These are phyloP conservation scores for Hypoxylon perforatum DNA, from an alignment of 495 filamentous ascomycete species.

Conservation along the genomic window DNA sequence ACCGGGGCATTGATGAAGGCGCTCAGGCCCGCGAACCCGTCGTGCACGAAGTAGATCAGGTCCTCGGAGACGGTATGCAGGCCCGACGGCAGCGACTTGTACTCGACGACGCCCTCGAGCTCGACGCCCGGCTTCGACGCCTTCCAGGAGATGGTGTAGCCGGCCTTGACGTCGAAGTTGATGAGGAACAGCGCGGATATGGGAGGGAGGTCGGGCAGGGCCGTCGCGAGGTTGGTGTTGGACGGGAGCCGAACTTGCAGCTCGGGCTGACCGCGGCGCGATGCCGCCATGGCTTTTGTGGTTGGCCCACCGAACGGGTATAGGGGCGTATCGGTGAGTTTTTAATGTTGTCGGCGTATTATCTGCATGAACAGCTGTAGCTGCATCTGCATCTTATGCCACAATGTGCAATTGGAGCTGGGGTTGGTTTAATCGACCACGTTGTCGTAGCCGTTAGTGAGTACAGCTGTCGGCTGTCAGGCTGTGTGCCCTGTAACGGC, in stretches of 20 bases:
- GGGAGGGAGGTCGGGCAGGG: slow-evolving; percentile 70
- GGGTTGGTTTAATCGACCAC: slow-evolving; percentile 1
- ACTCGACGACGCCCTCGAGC: slow-evolving; percentile 91
- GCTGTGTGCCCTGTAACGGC: not conserved
- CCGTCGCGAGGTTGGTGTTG: slow-evolving; percentile 37
- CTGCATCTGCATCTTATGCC: slow-evolving; percentile 7
- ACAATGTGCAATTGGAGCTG: slow-evolving; percentile 17
- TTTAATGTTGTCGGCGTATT: not conserved
- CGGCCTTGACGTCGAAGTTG: slow-evolving; percentile 85
- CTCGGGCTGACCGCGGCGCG: slow-evolving; percentile 61
- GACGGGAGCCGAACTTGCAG: slow-evolving; percentile 58
- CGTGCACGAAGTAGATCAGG: slow-evolving; percentile 92
- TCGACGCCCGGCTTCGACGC: slow-evolving; percentile 75
- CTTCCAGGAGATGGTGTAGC: slow-evolving; percentile 90
- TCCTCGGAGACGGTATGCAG: slow-evolving; percentile 89
- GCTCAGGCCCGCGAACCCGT: slow-evolving; percentile 86
- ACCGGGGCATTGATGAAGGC: slow-evolving; percentile 90
- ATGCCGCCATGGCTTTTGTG: slow-evolving; percentile 58
- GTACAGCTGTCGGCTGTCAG: not conserved
- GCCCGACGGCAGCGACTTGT: slow-evolving; percentile 91
- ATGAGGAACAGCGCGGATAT: slow-evolving; percentile 88
- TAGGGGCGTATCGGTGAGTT: not conserved
- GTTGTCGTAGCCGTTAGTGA: slow-evolving; percentile 22
- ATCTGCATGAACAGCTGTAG: not conserved
- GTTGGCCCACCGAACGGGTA: not conserved